A percentile compares a stretch with the other conserved stretches of the same genome.
Evolutionary conservation across 352 stramenopile genomes (phyloP).

Genomic region (Globisporangium sylvaticum): DNA sequence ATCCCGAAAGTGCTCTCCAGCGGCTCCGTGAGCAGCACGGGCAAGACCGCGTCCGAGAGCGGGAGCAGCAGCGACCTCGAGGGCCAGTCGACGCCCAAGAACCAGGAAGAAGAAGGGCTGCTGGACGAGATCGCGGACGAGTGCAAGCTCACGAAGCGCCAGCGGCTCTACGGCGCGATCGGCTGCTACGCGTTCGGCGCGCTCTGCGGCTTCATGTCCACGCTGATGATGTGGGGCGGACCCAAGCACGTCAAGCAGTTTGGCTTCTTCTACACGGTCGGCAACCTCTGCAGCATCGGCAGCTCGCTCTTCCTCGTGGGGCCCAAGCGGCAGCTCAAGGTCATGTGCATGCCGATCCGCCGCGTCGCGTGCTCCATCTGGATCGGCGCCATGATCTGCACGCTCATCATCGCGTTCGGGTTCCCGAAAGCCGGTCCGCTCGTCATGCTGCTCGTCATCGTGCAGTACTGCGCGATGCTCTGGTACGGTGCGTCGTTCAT

Average conservation of each 20-base stretch:
- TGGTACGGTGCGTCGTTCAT: conserved; percentile 83
- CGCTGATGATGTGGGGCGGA: conserved; percentile 77
- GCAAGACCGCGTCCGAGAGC: conserved; percentile 31
- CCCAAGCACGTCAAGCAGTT: conserved; percentile 82
- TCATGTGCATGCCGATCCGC: conserved; percentile 84
- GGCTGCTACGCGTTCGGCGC: conserved; percentile 71
- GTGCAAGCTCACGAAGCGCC: conserved; percentile 75
- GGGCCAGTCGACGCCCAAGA: conserved; percentile 27
- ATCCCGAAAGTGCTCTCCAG: conserved; percentile 30
- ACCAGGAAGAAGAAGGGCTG: conserved; percentile 69
- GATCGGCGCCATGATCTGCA: conserved; percentile 68
- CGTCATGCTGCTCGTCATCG: conserved; percentile 67
- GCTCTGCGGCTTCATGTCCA: conserved; percentile 73
- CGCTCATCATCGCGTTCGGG: conserved; percentile 71
- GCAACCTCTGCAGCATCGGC: conserved; percentile 75
- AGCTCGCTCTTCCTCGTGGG: conserved; percentile 79
- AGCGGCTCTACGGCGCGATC: conserved; percentile 70
- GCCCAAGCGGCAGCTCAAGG: conserved; percentile 59
- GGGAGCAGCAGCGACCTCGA: conserved; percentile 28
- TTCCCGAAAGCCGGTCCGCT: conserved; percentile 64
- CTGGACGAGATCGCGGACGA: conserved; percentile 65
- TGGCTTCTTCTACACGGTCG: conserved; percentile 84
- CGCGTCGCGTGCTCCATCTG: conserved; percentile 77
- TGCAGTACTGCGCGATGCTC: conserved; percentile 80
- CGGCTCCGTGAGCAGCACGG: conserved; percentile 18